Conservation (phyloP, 371 early-diverging fungal genomes). For the Haplosporangium sp. region DNA sequence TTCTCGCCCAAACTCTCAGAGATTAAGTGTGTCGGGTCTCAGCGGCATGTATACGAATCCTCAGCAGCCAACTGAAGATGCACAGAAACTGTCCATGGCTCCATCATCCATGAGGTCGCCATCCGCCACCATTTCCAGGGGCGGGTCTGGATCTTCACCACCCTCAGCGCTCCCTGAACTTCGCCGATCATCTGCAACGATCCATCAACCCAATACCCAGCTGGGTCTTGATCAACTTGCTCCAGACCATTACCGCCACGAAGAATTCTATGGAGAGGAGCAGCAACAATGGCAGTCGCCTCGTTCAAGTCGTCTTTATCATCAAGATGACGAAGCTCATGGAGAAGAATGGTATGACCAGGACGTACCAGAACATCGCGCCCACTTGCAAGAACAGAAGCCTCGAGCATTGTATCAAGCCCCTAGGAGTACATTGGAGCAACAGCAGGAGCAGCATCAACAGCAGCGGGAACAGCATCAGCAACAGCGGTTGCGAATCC, state of each 20-base stretch:
- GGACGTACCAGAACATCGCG: too few relatives aligned
- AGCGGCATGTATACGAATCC: slow-evolving; percentile 15
- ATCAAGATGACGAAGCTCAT: too few relatives aligned
- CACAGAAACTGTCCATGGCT: background rate
- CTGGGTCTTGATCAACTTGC: background rate
- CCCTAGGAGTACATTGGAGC: background rate
- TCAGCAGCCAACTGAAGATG: slow-evolving; percentile 2
- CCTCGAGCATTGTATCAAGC: slow-evolving; percentile 1
- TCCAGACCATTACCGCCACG: background rate
- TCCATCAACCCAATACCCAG: slow-evolving; percentile 9
- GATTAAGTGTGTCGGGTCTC: slow-evolving; percentile 19
- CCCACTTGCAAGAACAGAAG: slow-evolving; percentile 8
- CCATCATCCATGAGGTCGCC: background rate
- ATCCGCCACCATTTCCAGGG: background rate
- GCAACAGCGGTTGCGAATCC: slow-evolving; percentile 26
- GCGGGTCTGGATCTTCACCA: slow-evolving; percentile 14
- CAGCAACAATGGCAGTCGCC: too few relatives aligned
- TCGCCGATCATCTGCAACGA: slow-evolving; percentile 8
- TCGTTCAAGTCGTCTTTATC: too few relatives aligned
- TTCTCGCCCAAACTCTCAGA: slow-evolving; percentile 8
- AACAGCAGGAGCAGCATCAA: slow-evolving; percentile 2
- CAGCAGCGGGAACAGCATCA: slow-evolving; percentile 21
- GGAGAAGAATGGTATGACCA: too few relatives aligned
- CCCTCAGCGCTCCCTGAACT: slow-evolving; percentile 3
- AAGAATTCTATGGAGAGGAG: too few relatives aligned